Evolutionary conservation across 139 green algal genomes (phyloP), one percentile per base, ranked within the genome.

Genomic region (Nannochloris sp.): DNA sequence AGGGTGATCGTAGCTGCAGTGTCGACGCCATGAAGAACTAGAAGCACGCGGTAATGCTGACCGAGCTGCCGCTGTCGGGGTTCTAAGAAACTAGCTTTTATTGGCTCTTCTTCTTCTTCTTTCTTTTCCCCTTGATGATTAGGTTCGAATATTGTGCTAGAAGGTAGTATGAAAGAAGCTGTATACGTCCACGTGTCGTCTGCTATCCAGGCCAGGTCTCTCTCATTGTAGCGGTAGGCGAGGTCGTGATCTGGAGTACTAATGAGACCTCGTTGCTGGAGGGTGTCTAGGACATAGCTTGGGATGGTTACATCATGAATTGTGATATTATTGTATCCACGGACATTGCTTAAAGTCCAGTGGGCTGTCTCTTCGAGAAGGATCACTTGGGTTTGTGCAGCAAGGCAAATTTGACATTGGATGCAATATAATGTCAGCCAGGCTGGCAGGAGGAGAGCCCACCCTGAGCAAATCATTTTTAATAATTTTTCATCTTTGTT

Each of bases 101-200:
- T 9, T 59, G 9, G 51, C 12, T 9, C 10, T 59, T 10, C 51
- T 2, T 2, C n/a, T n/a, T n/a, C n/a, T n/a, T n/a, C n/a, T n/a
- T n/a, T n/a, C n/a, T n/a, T n/a, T n/a, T n/a, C n/a, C n/a, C n/a
- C n/a, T n/a, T n/a, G n/a, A n/a, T n/a, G n/a, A n/a, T n/a, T n/a
- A n/a, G n/a, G n/a, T n/a, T n/a, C n/a, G n/a, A n/a, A n/a, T n/a
- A n/a, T n/a, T n/a, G n/a, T n/a, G n/a, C n/a, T n/a, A n/a, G n/a
- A n/a, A 53, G 44, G 13, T 2, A 64, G 32, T 13, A 71, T n/a
- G 15, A 88, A 87, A 1, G 4, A 9, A 3, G 61, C 63, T 7
- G 38, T 42, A n/a, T 83, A 81, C 1, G 68, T 85, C 83, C 83
- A 90, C 3, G 48, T 78, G 58, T 90, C 77, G 37, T 76, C 35